Evolutionary conservation across 2,329 filamentous ascomycete species (phyloP), one percentile per base, ranked within the genome.

Genomic region (Neopestalotiopsis rosae): DNA sequence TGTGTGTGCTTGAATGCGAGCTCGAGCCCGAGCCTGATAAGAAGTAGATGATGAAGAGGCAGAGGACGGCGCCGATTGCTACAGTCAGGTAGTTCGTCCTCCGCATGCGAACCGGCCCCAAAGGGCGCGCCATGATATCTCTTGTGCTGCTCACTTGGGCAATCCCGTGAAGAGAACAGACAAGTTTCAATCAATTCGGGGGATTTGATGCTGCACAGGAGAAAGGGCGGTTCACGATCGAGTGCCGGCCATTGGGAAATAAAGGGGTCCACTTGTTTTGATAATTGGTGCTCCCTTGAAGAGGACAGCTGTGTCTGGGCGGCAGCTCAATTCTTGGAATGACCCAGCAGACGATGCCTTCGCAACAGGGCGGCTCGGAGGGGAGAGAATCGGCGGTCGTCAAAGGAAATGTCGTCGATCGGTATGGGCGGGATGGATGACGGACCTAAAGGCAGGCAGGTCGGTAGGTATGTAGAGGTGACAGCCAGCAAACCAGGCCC

Each of bases 71-170:
- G 20, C 78, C 78, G 66, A 79, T 79, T 34, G 68, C 69, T 66
- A 79, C 69, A 12, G 78, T 79, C 67, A 79, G 59, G 58, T 78
- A 78, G 67, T 79, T 79, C 62, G 78, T 79, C 76, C 73, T 78
- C 71, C 76, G 74, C 66, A 79, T 75, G 70, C 78, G 78, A 70
- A 79, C 77, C 61, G 78, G 76, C 77, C 78, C 78, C 74, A 79
- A 69, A 66, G 77, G 76, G 75, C 78, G 77, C 76, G 77, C 77
- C 78, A 79, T 79, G 70, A 71, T 66, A 45, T 40, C 65, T 56
- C 28, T 49, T 45, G 61, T 58, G 30, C 30, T n/a, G 52, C 32
- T 20, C 30, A 20, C 45, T 52, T 20, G n/a, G 17, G 17, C 45
- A 52, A 17, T 20, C 17, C 24, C 17, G 45, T 52, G 17, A 17